Base-by-base conservation (phyloP, 176 grass and related monocot species). In the Aechmea fasciata region DNA sequence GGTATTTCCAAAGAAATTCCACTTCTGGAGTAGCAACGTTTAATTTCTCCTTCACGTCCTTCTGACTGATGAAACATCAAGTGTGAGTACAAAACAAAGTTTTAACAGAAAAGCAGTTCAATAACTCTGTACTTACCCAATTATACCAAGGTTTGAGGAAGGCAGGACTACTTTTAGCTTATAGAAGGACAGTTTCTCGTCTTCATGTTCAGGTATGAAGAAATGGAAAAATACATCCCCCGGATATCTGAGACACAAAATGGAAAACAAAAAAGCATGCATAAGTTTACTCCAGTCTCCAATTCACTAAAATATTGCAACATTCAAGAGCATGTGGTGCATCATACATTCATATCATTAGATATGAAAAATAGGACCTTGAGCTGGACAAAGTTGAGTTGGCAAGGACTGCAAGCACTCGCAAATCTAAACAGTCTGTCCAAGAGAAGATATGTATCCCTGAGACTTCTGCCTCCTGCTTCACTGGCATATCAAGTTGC, bases 141-240 rank as follows among this genome's bases (percentile, higher is more conserved):
- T 84, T 64, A 92, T 69, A 79, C 72, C 77, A 71, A 99, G 20
- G 74, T 87, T 90, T 67, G 86, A 85, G 83, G 75, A 78, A 83
- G 94, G 84, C 47, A 93, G 65, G 29, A 87, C 49, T 48, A 85
- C 80, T 87, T 99, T 92, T 84, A 99, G 75, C 80, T 93, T 92
- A 81, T 88, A 71, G 63, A 75, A 90, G 3, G 86, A 77, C 20
- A 66, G 65, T 50, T 87, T 72, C 19, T 84, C 69, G 10, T 90
- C 68, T 66, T 79, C 82, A 73, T 79, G 80, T 81, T 86, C 81
- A 49, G 89, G 82, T 71, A 90, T 72, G 48, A 99, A 82, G 79
- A 87, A 93, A 87, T 75, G 80, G 71, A 99, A 92, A 67, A 79
- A 85, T 63, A 99, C 73, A 64, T 81, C 76, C 29, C 81, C 71